Evolutionary conservation across 352 stramenopile species (phyloP).

Genomic region (Pythium coloratum): DNA sequence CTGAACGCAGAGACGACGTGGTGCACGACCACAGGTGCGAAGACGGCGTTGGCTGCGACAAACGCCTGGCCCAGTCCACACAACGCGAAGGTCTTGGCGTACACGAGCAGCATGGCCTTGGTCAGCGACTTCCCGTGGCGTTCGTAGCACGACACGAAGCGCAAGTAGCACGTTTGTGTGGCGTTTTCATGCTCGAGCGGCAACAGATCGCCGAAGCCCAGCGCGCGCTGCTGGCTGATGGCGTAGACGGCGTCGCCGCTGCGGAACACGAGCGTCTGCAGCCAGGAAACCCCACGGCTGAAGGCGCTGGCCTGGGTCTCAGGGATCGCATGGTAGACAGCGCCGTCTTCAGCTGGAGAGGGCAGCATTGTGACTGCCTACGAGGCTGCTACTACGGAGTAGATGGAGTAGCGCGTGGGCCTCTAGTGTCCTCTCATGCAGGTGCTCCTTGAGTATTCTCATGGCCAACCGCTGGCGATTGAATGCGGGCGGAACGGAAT

Average conservation of each 20-base stretch:
- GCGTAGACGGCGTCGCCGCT: slow-evolving; percentile 14
- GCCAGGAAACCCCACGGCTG: background rate
- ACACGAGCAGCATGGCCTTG: slow-evolving; percentile 29
- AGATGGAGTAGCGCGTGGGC: too few species aligned
- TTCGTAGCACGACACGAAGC: slow-evolving; percentile 30
- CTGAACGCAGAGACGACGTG: slow-evolving; percentile 41
- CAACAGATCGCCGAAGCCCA: slow-evolving; percentile 47
- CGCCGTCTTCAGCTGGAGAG: background rate
- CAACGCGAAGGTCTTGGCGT: slow-evolving; percentile 28
- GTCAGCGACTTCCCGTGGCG: slow-evolving; percentile 30
- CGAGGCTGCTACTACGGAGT: too few species aligned
- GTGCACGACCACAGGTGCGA: slow-evolving; percentile 45
- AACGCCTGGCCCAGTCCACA: slow-evolving; percentile 36
- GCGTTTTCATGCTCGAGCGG: slow-evolving; percentile 34
- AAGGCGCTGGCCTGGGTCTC: background rate
- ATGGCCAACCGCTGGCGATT: too few species aligned
- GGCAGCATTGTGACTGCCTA: background rate
- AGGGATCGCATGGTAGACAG: background rate
- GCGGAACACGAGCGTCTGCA: slow-evolving; percentile 9
- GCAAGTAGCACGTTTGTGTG: slow-evolving; percentile 27
- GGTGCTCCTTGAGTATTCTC: too few species aligned
- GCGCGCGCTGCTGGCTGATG: slow-evolving; percentile 39
- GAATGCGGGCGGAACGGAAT: background rate
- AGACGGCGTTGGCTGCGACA: slow-evolving; percentile 34
- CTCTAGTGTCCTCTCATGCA: too few species aligned